phyloP scores from a whole-genome alignment of 2,329 filamentous ascomycete genomes.

The Cladosporium sp. region DNA sequence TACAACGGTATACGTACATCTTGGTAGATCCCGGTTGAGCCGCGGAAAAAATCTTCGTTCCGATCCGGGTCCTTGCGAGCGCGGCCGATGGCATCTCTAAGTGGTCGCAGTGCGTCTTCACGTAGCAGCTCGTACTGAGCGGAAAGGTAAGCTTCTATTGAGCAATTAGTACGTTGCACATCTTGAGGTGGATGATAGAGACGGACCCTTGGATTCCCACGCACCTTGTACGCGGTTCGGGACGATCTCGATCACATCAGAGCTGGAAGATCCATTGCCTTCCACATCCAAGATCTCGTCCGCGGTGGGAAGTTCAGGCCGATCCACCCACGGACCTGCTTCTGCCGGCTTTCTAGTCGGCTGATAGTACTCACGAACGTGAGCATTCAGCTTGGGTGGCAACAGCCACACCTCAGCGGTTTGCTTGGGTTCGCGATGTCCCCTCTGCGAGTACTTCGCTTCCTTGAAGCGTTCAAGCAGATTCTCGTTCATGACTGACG shows the following conservation, averaged over 20 bases:
- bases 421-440: neutral
- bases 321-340: conserved; percentile 27
- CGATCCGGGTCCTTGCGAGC: conserved; percentile 51
- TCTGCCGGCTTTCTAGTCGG: conserved; percentile 13
- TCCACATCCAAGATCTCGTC: conserved; percentile 46
- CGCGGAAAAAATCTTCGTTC: conserved; percentile 46
- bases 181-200: neutral
- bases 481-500: conserved; percentile 24
- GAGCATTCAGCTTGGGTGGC: conserved; percentile 24
- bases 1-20: conserved; percentile 50
- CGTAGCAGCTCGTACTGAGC: conserved; percentile 71
- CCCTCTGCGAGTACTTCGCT: conserved; percentile 16
- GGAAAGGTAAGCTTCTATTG: conserved; percentile 57
- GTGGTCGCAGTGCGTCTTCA: conserved; percentile 65
- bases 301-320: conserved; percentile 52
- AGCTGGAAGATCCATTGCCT: conserved; percentile 1
- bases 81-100: conserved; percentile 61
- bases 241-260: conserved; percentile 17
- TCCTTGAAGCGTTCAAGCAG: conserved; percentile 27
- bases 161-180: neutral
- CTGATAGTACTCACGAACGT: conserved; percentile 26
- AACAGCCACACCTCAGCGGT: conserved; percentile 16
- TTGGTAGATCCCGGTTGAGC: conserved; percentile 59
- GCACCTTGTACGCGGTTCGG: conserved; percentile 52
- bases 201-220: conserved; percentile 50